Evolutionary conservation across 352 stramenopile species (phyloP).

Genomic region (Phytophthora citricola): DNA sequence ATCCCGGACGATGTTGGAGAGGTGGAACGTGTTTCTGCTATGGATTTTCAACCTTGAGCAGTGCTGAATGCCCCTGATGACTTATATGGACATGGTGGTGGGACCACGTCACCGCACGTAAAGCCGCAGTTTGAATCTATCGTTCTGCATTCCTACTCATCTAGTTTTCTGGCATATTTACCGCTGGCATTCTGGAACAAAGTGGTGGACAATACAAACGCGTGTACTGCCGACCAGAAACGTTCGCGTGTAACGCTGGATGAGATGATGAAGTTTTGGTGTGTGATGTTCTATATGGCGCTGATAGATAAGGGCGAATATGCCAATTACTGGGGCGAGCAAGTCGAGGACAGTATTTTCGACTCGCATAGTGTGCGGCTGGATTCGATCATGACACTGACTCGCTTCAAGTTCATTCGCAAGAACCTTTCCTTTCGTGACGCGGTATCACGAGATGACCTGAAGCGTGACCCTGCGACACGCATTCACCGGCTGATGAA

Average conservation of each 20-base stretch:
- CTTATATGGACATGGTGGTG: background rate
- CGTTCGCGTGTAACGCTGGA: slow-evolving; percentile 5
- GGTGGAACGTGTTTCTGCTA: background rate
- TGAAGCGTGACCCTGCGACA: slow-evolving; percentile 3
- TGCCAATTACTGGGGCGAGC: slow-evolving; percentile 38
- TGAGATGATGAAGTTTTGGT: slow-evolving; percentile 16
- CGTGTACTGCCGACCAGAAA: background rate
- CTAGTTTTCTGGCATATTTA: slow-evolving; percentile 4
- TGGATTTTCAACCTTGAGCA: background rate
- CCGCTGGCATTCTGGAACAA: slow-evolving; percentile 3
- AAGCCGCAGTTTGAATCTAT: background rate
- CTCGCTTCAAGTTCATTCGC: background rate
- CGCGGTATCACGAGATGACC: background rate
- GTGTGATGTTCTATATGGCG: slow-evolving; percentile 8
- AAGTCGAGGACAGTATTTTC: background rate
- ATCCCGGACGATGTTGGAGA: slow-evolving; percentile 1
- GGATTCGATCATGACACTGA: background rate
- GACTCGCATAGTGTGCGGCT: background rate
- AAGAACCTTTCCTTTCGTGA: background rate
- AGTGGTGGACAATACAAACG: slow-evolving; percentile 2
- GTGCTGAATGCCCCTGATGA: background rate
- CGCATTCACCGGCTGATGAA: slow-evolving; percentile 3
- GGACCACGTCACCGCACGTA: background rate
- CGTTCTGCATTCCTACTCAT: background rate
- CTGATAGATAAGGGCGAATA: slow-evolving; percentile 38